Base-by-base conservation (phyloP, 2,329 filamentous ascomycete genomes). In the Emericellopsis cladophorae region DNA sequence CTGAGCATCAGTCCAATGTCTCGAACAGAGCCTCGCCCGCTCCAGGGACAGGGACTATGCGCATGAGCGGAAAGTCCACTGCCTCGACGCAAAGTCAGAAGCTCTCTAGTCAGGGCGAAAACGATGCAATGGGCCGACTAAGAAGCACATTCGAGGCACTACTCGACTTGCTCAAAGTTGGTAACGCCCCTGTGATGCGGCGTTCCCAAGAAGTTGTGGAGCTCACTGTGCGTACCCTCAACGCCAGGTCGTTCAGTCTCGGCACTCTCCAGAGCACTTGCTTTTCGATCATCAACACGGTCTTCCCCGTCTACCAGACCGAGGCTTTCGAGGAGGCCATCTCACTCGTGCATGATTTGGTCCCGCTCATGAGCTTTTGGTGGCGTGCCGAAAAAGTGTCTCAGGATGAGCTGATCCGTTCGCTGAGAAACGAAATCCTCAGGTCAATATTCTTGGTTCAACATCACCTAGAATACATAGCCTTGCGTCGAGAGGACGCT, bases 361-460 rank as follows among this genome's bases (percentile, higher is more conserved):
- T 95, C 21, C 82, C 85, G 1, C 58, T 89, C 36, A 76, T 95
- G 47, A 76, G 74, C 42, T 72, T 76, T 39, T 77, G 87, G 62
- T 98, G 90, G 89, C 69, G 79, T 47, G 72, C 74, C n/a, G 84
- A 83, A 49, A 73, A 75, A 36, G 60, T 72, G 22, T 70, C 73
- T 12, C 70, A 78, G 49, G 70, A 78, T 47, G 71, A 76, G 50
- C 69, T 75, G 51, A 69, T 76, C 46, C 76, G 72, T 46, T 68
- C 68, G 2, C 58, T 92, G 39, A 79, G 81, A 49, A 84, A 90
- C 47, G 86, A 88, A 56, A 82, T 95, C 56, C 67, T 93, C 29
- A 79, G 79, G 48, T 76, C 77, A 1, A 64, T 95, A 23, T 77
- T 84, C 46, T 65, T 76, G n/a, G 67, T 79, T 26, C 71, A 77